These are phyloP conservation scores for Monosporozyma aquatica DNA, from an alignment of 805 yeast species.

Conservation along the genomic window DNA sequence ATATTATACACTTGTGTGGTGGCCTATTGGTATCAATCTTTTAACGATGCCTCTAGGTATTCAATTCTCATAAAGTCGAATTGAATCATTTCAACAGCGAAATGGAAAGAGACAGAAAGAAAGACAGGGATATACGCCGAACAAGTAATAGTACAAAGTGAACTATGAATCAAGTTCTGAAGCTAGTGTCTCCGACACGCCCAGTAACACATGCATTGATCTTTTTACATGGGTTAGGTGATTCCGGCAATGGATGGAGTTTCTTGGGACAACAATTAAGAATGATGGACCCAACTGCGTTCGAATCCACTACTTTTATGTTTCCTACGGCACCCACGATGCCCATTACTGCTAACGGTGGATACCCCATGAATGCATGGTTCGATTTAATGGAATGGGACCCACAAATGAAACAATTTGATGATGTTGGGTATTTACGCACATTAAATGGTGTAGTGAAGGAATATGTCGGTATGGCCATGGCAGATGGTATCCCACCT, in stretches of 20 bases:
- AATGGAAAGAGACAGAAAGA: too few relatives aligned
- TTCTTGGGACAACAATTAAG: slow-evolving; percentile 63
- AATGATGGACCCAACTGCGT: slow-evolving; percentile 30
- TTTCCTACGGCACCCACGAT: slow-evolving; percentile 82
- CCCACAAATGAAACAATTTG: slow-evolving; percentile 35
- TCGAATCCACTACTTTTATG: slow-evolving; percentile 56
- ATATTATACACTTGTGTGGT: not conserved
- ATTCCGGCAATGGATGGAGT: slow-evolving; percentile 82
- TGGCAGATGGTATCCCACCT: slow-evolving; percentile 45
- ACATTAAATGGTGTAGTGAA: slow-evolving; percentile 32
- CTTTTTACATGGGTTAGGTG: slow-evolving; percentile 86
- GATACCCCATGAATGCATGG: slow-evolving; percentile 73
- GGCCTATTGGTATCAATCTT: not conserved
- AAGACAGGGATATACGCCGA: too few relatives aligned
- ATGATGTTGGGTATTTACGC: slow-evolving; percentile 44
- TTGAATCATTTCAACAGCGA: too few relatives aligned
- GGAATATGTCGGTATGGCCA: slow-evolving; percentile 38
- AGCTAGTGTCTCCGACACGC: slow-evolving; percentile 24
- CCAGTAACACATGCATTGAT: slow-evolving; percentile 58
- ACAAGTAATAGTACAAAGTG: not conserved
- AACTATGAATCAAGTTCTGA: slow-evolving; percentile 23
- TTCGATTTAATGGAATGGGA: slow-evolving; percentile 62
- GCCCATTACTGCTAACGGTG: slow-evolving; percentile 62
- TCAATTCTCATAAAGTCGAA: too few relatives aligned
- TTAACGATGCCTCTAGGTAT: too few relatives aligned